phyloP scores from a whole-genome alignment of 352 stramenopile species.

The Aphanomyces invadans region DNA sequence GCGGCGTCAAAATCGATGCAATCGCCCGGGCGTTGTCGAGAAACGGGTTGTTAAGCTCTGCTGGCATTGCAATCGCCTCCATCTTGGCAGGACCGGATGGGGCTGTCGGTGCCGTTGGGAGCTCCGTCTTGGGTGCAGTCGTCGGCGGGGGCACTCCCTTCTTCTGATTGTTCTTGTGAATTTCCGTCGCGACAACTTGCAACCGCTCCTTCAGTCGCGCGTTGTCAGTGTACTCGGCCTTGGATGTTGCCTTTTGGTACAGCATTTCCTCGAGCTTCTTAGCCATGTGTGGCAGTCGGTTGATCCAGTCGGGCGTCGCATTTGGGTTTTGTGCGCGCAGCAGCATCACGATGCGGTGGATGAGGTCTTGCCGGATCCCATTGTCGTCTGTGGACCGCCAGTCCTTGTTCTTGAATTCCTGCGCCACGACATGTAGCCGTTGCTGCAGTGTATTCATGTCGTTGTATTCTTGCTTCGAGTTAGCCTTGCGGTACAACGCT shows the following conservation, averaged over 20 bases:
- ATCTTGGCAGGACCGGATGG: neutral
- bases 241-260: constrained; percentile 48
- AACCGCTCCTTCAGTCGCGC: constrained; percentile 74
- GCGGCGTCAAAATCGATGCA: constrained; percentile 16
- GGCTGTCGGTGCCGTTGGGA: neutral
- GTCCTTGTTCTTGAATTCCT: constrained; percentile 25
- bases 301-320: constrained; percentile 75
- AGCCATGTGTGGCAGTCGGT: constrained; percentile 86
- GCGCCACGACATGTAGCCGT: constrained; percentile 70
- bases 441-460: constrained; percentile 77
- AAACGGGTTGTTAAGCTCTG: constrained; percentile 1
- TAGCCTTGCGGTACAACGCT: constrained; percentile 60
- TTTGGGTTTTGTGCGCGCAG: constrained; percentile 78
- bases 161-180: constrained; percentile 22
- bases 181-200: constrained; percentile 55
- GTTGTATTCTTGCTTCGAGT: constrained; percentile 70
- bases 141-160: neutral
- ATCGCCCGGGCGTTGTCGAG: constrained; percentile 15
- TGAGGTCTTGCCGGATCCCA: constrained; percentile 21
- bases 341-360: constrained; percentile 55
- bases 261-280: constrained; percentile 83
- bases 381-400: constrained; percentile 15
- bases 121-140: neutral
- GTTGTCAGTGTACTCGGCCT: constrained; percentile 78
- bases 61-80: neutral